Evolutionary conservation across 2,329 filamentous ascomycete genomes (phyloP), one percentile per base, ranked within the genome.

Genomic region (Aspergillus tanneri): DNA sequence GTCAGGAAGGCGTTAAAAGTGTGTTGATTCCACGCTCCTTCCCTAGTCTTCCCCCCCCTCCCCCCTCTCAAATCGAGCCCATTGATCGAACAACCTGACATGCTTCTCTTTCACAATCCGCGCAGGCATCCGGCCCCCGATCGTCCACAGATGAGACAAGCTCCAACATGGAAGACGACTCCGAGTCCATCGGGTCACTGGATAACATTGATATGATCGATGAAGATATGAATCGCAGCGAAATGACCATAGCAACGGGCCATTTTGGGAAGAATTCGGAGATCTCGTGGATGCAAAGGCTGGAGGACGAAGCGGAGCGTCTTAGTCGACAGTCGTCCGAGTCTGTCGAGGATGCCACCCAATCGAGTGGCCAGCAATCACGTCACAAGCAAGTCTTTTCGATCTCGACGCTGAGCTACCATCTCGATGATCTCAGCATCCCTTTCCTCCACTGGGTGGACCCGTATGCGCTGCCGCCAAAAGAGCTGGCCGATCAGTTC

Each of bases 221-320:
- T 6, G 71, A 74, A 49, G 72, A 75, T 47, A 55, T 73, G 38
- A 68, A 71, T 21, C 64, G 66, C 14, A 63, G 57, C 12, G 67
- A 69, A 24, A 60, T 61, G 12, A 62, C 65, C 5, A 58, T 68
- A 23, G 63, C 66, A 2, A 66, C 64, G 2, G 70, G 72, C 0
- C 75, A 68, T 47, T 68, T 70, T 50, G 72, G 72, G 11, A 74
- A 74, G 49, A 72, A 67, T 38, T 75, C 72, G 0, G 72, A 74
- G 28, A 55, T 72, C 23, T 63, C 65, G 2, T 75, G 72, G 72
- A 64, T 74, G 47, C 71, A 72, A 37, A 63, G 63, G 16, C 47
- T 74, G 9, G 64, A 63, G 2, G 59, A 67, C 42, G 61, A 61
- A 41, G 48, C 62, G 5, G 49, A 64, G 50, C 46, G 55, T 37